Evolutionary conservation across 2,329 filamentous ascomycete species (phyloP).

Genomic region (Zymoseptoria tritici): DNA sequence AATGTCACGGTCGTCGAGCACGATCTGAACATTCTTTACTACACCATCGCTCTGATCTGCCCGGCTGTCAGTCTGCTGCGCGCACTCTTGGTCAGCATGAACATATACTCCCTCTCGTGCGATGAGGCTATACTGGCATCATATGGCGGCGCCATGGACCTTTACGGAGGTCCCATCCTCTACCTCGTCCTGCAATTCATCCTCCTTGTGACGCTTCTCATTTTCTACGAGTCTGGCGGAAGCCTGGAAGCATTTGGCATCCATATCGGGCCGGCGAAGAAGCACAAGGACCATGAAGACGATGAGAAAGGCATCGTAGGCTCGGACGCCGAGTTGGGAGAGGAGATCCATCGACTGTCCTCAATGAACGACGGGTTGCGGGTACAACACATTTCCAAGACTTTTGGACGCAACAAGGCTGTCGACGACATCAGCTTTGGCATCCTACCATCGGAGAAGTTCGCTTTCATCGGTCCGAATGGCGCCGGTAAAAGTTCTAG

Average conservation of each 20-base stretch:
- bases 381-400: slow-evolving; percentile 69
- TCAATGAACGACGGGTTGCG: slow-evolving; percentile 59
- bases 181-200: slow-evolving; percentile 70
- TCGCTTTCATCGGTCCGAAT: slow-evolving; percentile 79
- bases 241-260: slow-evolving; percentile 37
- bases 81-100: slow-evolving; percentile 66
- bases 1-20: slow-evolving; percentile 26
- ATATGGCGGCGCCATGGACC: slow-evolving; percentile 60
- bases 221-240: slow-evolving; percentile 63
- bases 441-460: slow-evolving; percentile 69
- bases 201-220: slow-evolving; percentile 60
- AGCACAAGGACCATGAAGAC: slow-evolving; percentile 2
- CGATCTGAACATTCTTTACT: slow-evolving; percentile 53
- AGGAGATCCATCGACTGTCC: slow-evolving; percentile 28
- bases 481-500: slow-evolving; percentile 86
- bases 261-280: slow-evolving; percentile 1
- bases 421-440: slow-evolving; percentile 81
- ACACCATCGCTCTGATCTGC: slow-evolving; percentile 61
- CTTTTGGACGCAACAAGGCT: slow-evolving; percentile 63
- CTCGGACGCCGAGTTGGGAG: slow-evolving; percentile 6
- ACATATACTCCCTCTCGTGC: slow-evolving; percentile 73
- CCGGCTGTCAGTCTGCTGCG: slow-evolving; percentile 68
- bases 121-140: slow-evolving; percentile 51
- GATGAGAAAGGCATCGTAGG: slow-evolving; percentile 25
- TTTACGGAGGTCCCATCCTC: slow-evolving; percentile 75